Base-by-base conservation (phyloP, 1,284 basidiomycete species). In the Moesziomyces sp. region DNA sequence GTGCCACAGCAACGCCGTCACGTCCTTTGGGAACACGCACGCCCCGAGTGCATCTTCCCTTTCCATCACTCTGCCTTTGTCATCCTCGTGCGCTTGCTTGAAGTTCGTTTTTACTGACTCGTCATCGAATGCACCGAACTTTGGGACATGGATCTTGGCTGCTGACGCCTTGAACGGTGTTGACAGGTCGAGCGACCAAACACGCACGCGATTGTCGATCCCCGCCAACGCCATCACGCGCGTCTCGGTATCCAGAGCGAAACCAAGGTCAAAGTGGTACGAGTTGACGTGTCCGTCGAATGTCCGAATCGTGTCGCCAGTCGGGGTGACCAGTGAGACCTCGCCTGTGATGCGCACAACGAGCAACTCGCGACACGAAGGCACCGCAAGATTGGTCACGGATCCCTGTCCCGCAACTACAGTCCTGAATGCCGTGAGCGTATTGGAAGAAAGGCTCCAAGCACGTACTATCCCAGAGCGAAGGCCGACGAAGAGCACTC, bases 251-350 rank as follows among this genome's bases (percentile, higher is more conserved):
- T 72, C 63, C 18, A 67, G 38, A 4, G 63, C 63, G 19, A 52
- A 56, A 7, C 49, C 71, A 0, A 74, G 49, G 6, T 44, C n/a
- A n/a, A 58, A 74, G 0, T 44, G 30, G 24, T 68, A 74, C 9
- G 59, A 52, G n/a, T 74, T 74, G 43, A 66, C 55, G 38, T 74
- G 71, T 3, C 71, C 71, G 7, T 46, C 16, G 30, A 40, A 68
- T 6, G 16, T n/a, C 4, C 54, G 44, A 23, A 8, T 47, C 16
- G 47, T 43, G 23, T 64, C 26, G 7, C 53, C 44, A 0, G 44
- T 49, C 2, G 11, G n/a, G 28, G 65, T 52, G 40, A 74, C 10
- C 6, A 74, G 33, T 30, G 56, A 47, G 10, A 69, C 49, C 24
- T 40, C 11, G 1, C 60, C 69, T 9, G 62, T 59, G 52, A 62